Percentiles rank a stretch among this genome's conserved stretches.
Evolutionary conservation across 768 basidiomycete species (phyloP).

Genomic region (Mycena epipterygia): DNA sequence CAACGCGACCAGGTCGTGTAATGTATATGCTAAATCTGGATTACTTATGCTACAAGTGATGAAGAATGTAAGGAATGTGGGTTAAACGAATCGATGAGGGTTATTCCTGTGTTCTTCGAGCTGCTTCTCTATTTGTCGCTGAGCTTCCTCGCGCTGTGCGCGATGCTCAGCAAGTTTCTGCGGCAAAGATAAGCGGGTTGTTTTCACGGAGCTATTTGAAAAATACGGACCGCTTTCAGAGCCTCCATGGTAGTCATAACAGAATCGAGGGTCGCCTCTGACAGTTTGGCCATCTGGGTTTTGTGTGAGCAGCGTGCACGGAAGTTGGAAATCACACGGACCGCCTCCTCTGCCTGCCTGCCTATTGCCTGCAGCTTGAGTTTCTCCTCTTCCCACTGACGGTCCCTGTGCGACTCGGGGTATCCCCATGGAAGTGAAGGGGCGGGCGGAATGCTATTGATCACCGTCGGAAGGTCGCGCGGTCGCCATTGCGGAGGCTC

Average conservation of each 20-base stretch:
- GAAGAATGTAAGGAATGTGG: slow-evolving; percentile 33
- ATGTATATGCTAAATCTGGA: slow-evolving; percentile 33
- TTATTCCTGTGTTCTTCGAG: slow-evolving; percentile 46
- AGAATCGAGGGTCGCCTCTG: slow-evolving; percentile 76
- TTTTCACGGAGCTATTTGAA: too few species aligned
- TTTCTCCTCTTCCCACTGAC: slow-evolving; percentile 62
- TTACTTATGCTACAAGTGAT: slow-evolving; percentile 38
- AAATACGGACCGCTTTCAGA: slow-evolving; percentile 67
- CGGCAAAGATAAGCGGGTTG: slow-evolving; percentile 35
- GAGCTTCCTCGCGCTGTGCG: slow-evolving; percentile 58
- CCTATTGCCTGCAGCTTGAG: slow-evolving; percentile 60
- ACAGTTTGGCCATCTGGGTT: slow-evolving; percentile 70
- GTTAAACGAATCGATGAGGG: slow-evolving; percentile 49
- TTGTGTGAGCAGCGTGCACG: neutral
- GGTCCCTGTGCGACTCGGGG: slow-evolving; percentile 40
- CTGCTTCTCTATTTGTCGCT: slow-evolving; percentile 47
- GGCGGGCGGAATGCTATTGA: slow-evolving; percentile 45
- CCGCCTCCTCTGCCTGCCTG: slow-evolving; percentile 65
- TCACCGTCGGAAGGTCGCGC: slow-evolving; percentile 42
- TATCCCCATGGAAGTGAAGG: slow-evolving; percentile 32
- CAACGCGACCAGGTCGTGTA: slow-evolving; percentile 9
- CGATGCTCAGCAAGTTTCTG: slow-evolving; percentile 68
- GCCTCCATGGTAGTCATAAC: slow-evolving; percentile 69
- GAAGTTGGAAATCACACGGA: slow-evolving; percentile 37
- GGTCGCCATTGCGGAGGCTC: slow-evolving; percentile 25